phyloP scores from a whole-genome alignment of 371 early-diverging fungal genomes.

The Thermomucor indicae-seudaticae region DNA sequence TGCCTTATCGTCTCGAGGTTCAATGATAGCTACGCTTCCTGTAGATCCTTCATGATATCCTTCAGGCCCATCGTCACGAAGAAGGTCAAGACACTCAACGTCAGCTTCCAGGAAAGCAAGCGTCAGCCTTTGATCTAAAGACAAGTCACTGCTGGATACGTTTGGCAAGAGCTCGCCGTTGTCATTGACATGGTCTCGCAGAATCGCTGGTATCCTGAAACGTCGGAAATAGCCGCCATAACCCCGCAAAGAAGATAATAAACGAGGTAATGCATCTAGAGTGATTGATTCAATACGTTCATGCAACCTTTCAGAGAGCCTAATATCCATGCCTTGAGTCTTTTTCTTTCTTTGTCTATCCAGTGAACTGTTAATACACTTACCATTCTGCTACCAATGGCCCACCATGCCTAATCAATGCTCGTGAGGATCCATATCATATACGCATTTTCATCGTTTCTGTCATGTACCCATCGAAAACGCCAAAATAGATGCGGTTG shows the following conservation, averaged over 20 bases:
- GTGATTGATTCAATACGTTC: slow-evolving; percentile 33
- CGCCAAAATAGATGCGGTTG: slow-evolving; percentile 42
- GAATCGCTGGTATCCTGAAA: slow-evolving; percentile 27
- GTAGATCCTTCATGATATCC: slow-evolving; percentile 51
- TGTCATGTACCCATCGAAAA: slow-evolving; percentile 49
- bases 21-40: slow-evolving; percentile 55
- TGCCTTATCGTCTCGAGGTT: slow-evolving; percentile 45
- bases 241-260: slow-evolving; percentile 21
- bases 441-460: neutral
- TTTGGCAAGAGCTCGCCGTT: slow-evolving; percentile 9
- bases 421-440: slow-evolving; percentile 2
- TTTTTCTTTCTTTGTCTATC: neutral
- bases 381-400: slow-evolving; percentile 44
- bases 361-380: neutral
- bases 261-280: slow-evolving; percentile 29
- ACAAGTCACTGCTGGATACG: slow-evolving; percentile 19
- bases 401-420: slow-evolving; percentile 37
- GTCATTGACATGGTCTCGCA: slow-evolving; percentile 23
- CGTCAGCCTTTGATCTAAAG: slow-evolving; percentile 55
- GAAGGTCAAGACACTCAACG: slow-evolving; percentile 23
- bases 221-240: slow-evolving; percentile 46
- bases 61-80: slow-evolving; percentile 22
- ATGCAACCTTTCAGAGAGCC: slow-evolving; percentile 30
- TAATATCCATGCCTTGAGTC: neutral
- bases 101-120: slow-evolving; percentile 55